Evolutionary conservation across 306 rosid genomes (phyloP).

Genomic region (Urtica urens): DNA sequence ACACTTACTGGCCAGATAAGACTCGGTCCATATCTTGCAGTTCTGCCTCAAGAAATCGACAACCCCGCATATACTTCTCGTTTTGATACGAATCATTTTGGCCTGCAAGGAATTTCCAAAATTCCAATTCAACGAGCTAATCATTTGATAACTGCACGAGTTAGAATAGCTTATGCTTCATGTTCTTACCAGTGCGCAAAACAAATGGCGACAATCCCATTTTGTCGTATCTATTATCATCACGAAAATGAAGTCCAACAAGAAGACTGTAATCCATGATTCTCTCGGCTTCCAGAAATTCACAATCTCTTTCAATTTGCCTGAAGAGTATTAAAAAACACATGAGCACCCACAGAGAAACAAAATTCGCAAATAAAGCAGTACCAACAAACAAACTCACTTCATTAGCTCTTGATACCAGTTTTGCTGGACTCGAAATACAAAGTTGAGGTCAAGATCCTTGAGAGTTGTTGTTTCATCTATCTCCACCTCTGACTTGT

Average conservation of each 20-base stretch:
- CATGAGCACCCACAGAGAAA: conserved; percentile 14
- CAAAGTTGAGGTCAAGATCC: conserved; percentile 92
- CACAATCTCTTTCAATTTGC: conserved; percentile 80
- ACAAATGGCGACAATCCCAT: conserved; percentile 81
- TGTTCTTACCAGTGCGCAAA: conserved; percentile 65
- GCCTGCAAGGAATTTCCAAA: conserved; percentile 30
- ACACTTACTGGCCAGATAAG: conserved; percentile 77
- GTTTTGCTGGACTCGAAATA: conserved; percentile 54
- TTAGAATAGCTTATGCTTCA: background rate
- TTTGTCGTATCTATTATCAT: conserved; percentile 59
- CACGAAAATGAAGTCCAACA: conserved; percentile 89
- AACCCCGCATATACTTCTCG: conserved; percentile 88
- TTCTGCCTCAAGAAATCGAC: conserved; percentile 91
- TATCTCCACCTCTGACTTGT: conserved; percentile 68
- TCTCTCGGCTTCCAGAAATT: conserved; percentile 82
- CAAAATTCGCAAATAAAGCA: background rate
- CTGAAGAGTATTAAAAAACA: conserved; percentile 33
- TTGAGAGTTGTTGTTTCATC: conserved; percentile 97
- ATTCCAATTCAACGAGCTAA: conserved; percentile 10
- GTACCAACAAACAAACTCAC: conserved; percentile 30
- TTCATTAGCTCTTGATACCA: conserved; percentile 58
- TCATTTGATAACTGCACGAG: background rate
- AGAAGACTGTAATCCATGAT: conserved; percentile 98
- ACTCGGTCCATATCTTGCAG: conserved; percentile 83
- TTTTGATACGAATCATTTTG: conserved; percentile 72